Percentiles rank a stretch among this genome's conserved stretches.
These are phyloP conservation scores for Coccomyxa sp. DNA, from an alignment of 139 green algal genomes.

Conservation along the genomic window DNA sequence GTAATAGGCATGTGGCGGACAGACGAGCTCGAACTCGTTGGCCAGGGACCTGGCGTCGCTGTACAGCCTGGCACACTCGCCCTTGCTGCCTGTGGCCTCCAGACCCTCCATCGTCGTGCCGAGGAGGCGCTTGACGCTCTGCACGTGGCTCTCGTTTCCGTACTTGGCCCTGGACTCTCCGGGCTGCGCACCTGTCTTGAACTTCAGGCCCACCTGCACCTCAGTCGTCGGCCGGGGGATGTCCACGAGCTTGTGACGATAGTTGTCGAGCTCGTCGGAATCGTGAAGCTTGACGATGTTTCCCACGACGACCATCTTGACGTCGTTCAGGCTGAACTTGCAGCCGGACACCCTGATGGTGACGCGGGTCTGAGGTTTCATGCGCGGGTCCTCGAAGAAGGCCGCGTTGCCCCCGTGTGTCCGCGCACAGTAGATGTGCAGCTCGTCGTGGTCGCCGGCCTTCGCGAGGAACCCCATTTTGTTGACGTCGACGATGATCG, in stretches of 20 bases:
- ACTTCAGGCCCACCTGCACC: not conserved
- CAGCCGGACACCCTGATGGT: not conserved
- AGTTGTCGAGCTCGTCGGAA: not conserved
- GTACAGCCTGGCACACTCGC: not conserved
- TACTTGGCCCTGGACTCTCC: not conserved
- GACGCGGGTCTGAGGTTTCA: not conserved
- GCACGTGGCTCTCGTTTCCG: not conserved
- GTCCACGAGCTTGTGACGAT: not conserved
- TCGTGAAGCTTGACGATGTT: slow-evolving; percentile 1
- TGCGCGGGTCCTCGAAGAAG: not conserved
- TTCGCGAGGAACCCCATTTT: not conserved
- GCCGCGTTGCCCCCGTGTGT: not conserved
- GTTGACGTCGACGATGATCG: not conserved
- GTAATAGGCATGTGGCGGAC: not conserved
- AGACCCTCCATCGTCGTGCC: not conserved
- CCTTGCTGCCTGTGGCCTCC: not conserved
- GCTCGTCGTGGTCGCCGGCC: not conserved
- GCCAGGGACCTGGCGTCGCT: not conserved
- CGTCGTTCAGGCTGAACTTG: not conserved
- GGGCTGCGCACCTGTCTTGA: not conserved
- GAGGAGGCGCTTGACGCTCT: not conserved
- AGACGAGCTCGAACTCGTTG: not conserved
- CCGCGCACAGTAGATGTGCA: not conserved
- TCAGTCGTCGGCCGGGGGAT: not conserved
- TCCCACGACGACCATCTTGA: not conserved